phyloP scores from a whole-genome alignment of 164 flowering plant genomes.

The Liquidambar formosana region DNA sequence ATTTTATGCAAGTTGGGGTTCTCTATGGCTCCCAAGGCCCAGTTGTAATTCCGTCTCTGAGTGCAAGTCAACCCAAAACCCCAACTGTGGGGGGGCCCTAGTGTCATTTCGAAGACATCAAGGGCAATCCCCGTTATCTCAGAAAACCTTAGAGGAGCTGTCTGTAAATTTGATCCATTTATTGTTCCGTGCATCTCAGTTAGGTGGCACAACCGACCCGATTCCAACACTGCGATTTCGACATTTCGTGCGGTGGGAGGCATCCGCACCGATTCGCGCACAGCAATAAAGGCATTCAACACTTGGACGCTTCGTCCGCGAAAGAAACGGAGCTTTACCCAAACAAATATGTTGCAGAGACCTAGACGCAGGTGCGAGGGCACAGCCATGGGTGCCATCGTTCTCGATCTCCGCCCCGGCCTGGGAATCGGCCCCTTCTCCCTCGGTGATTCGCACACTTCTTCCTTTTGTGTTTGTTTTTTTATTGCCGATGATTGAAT shows the following conservation, averaged over 20 bases:
- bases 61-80: no score
- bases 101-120: no score
- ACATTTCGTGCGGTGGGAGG: not conserved
- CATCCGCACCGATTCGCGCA: not conserved
- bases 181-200: not conserved
- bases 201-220: not conserved
- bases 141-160: no score
- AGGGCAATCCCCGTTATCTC: no score
- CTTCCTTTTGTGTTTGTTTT: not conserved
- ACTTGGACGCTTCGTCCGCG: not conserved
- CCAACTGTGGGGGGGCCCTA: no score
- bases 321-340: slow-evolving; percentile 10
- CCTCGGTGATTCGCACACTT: slow-evolving; percentile 46
- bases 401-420: slow-evolving; percentile 90
- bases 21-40: no score
- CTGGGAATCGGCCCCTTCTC: slow-evolving; percentile 83
- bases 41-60: no score
- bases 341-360: slow-evolving; percentile 50
- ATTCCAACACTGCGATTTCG: not conserved
- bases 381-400: slow-evolving; percentile 95
- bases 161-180: no score
- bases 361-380: slow-evolving; percentile 87
- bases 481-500: not conserved
- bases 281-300: not conserved
- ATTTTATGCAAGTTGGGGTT: no score